Percentiles rank a stretch among this genome's conserved stretches.
Conservation (phyloP, 768 basidiomycete genomes). For the Amanita rimosa region DNA sequence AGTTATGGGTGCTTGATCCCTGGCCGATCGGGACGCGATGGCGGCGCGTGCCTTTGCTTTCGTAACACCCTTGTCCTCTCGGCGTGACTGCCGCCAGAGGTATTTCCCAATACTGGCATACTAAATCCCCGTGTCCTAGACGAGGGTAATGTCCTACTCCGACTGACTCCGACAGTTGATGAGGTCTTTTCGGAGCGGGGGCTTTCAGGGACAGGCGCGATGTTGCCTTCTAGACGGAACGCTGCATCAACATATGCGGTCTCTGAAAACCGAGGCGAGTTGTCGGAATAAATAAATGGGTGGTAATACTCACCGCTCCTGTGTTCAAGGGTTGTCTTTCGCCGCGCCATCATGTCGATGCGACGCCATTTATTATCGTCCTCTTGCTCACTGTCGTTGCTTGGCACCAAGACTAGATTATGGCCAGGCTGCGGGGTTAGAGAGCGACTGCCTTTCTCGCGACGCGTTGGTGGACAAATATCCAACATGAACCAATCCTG, state of each 20-base stretch:
- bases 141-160: constrained; percentile 5
- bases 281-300: not conserved
- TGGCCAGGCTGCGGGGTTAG: not conserved
- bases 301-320: constrained; percentile 1
- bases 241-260: constrained; percentile 3
- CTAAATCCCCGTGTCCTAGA: constrained; percentile 1
- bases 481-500: constrained; percentile 94
- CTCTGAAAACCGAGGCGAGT: constrained; percentile 1
- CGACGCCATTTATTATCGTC: constrained; percentile 1
- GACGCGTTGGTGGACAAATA: constrained; percentile 55
- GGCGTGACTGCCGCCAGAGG: not conserved
- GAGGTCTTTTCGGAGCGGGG: not conserved
- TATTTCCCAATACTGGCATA: not conserved
- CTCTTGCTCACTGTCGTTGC: not conserved
- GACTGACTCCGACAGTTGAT: constrained; percentile 3
- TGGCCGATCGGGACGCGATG: not conserved
- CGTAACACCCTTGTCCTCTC: constrained; percentile 4
- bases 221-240: constrained; percentile 4
- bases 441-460: constrained; percentile 2
- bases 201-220: constrained; percentile 6
- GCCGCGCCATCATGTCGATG: constrained; percentile 1
- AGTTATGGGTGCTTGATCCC: not conserved
- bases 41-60: constrained; percentile 1
- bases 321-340: constrained; percentile 6
- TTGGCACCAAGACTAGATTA: not conserved